Base-by-base conservation (phyloP, 148 eudicot genomes). In the Rhododendron simsii region DNA sequence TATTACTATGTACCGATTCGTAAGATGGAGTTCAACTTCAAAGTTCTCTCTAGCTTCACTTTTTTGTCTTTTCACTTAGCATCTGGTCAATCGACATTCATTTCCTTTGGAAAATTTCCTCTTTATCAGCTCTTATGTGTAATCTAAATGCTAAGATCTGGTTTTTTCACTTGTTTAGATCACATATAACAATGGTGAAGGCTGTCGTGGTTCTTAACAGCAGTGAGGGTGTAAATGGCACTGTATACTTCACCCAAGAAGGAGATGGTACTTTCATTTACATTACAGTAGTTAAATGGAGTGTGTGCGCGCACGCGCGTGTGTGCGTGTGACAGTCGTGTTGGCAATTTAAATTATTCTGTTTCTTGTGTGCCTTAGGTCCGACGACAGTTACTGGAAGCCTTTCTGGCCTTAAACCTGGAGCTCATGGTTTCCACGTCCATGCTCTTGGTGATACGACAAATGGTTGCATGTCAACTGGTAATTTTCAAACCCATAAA, bases 401-500 rank as follows among this genome's bases (percentile, higher is more conserved):
- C 61, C 82, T 96, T 89, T 87, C 94, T 84, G 98, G 98, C 86
- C 98, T 96, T 44, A 93, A 85, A 88, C 95, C 98, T 67, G 98
- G 98, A 76, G 95, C 89, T 84, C 98, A 96, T 90, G 98, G 98
- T 85, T 96, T 96, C 85, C 98, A 96, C 81, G 98, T 96, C 81
- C 98, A 96, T 89, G 95, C 98, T 67, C 95, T 96, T 86, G 98
- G 98, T 88, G 98, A 96, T 91, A 96, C 98, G 61, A 96, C 98
- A 78, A 96, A 96, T 79, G 98, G 98, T 37, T 96, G 98, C 91
- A 92, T 96, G 94, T 96, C 98, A 79, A 96, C 98, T 83, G 98
- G 98, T 96, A 93, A 81, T 69, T 33, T n/a, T 74, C 81, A 51
- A 26, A 1, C 47, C 51, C 57, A n/a, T 9, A 33, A 35, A 44